These are phyloP conservation scores for Tetracentron sinense DNA, from an alignment of 164 flowering plant species.

Conservation along the genomic window DNA sequence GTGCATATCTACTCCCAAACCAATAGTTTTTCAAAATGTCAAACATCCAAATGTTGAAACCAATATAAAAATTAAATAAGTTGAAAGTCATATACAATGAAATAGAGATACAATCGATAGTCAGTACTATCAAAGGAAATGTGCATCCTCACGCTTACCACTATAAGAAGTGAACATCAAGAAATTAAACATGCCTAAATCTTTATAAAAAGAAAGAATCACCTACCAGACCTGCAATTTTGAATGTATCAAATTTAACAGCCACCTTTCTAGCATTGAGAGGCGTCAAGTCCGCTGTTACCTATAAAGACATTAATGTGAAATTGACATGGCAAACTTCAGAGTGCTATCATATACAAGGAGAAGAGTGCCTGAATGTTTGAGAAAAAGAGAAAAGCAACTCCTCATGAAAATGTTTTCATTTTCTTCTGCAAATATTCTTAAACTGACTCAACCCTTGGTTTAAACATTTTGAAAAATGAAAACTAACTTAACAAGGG, in stretches of 20 bases:
- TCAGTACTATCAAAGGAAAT: not conserved
- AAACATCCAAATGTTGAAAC: no score
- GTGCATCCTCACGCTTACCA: not conserved
- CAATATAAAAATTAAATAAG: no score
- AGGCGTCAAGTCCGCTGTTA: conserved; percentile 85
- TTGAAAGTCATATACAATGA: no score
- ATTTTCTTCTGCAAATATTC: no score
- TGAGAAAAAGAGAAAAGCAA: not conserved
- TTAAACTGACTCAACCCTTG: not conserved
- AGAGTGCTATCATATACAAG: no score
- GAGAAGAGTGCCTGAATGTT: not conserved
- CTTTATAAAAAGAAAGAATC: not conserved
- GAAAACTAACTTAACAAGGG: not conserved
- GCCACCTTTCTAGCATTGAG: conserved; percentile 75
- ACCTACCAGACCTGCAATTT: conserved; percentile 75
- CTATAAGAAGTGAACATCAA: not conserved
- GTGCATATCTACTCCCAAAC: no score
- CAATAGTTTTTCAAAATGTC: no score
- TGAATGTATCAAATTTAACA: conserved; percentile 83
- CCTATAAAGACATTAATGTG: conserved; percentile 40
- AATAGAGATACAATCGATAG: not conserved
- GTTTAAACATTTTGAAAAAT: not conserved
- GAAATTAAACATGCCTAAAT: not conserved
- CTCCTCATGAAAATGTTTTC: not conserved
- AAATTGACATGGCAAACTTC: not conserved